Evolutionary conservation across 2,329 filamentous ascomycete genomes (phyloP).

Genomic region (Aspergillus versicolor): DNA sequence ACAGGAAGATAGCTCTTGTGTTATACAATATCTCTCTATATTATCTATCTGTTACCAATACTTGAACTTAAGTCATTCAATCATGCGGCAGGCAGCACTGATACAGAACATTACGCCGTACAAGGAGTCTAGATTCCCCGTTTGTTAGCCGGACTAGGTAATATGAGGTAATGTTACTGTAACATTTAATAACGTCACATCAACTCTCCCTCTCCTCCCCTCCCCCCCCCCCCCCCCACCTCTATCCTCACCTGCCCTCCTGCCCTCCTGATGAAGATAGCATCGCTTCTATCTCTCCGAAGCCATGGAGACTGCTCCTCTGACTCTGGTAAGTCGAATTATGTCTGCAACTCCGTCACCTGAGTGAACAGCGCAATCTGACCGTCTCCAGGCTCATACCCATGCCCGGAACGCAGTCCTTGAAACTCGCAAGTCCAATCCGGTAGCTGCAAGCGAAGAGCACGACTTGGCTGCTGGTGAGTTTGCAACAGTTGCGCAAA

Average conservation of each 20-base stretch:
- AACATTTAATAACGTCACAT: constrained; percentile 9
- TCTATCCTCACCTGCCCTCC: neutral
- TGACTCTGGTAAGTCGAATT: constrained; percentile 57
- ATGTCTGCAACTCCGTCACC: neutral
- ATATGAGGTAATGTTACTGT: constrained; percentile 16
- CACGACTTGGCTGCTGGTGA: constrained; percentile 85
- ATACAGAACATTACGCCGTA: neutral
- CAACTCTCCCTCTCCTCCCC: neutral
- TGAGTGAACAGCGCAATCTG: constrained; percentile 4
- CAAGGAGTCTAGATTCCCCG: neutral
- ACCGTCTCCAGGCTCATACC: constrained; percentile 68
- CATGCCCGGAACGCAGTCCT: constrained; percentile 81
- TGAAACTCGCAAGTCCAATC: constrained; percentile 66
- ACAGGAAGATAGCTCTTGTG: neutral
- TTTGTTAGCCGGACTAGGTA: neutral
- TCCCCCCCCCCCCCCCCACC: neutral
- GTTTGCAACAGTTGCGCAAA: constrained; percentile 78
- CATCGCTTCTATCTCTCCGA: neutral
- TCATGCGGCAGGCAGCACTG: constrained; percentile 1
- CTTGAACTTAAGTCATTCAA: neutral
- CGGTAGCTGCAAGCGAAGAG: constrained; percentile 79
- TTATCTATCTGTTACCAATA: too few relatives aligned
- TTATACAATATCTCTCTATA: too few relatives aligned
- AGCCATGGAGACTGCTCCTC: constrained; percentile 67
- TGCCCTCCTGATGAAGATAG: neutral